Evolutionary conservation across 2,329 filamentous ascomycete genomes (phyloP).

Genomic region (Xylaria sp.): DNA sequence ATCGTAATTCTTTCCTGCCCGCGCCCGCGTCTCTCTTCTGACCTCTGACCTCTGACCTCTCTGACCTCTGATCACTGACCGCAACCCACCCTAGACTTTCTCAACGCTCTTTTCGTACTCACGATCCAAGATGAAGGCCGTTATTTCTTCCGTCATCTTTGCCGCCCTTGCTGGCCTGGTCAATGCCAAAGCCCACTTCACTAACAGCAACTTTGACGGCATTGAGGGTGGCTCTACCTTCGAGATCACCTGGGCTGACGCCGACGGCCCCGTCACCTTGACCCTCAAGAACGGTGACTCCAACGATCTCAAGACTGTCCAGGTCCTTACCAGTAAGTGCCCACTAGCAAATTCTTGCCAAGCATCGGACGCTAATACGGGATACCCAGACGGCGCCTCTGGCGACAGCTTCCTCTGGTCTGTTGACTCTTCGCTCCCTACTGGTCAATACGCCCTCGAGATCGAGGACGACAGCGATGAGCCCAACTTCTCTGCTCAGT

Average conservation of each 20-base stretch:
- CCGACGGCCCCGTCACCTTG: conserved; percentile 39
- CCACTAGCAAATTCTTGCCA: neutral
- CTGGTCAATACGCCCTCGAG: conserved; percentile 42
- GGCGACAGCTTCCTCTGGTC: conserved; percentile 37
- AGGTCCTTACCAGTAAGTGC: conserved; percentile 35
- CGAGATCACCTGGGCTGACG: conserved; percentile 40
- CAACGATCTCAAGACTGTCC: conserved; percentile 34
- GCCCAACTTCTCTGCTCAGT: conserved; percentile 42
- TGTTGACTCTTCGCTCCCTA: conserved; percentile 33
- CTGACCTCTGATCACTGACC: conserved; percentile 1
- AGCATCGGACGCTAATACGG: conserved; percentile 7
- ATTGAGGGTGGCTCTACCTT: conserved; percentile 39
- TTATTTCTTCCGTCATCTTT: conserved; percentile 27
- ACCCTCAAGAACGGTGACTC: conserved; percentile 37
- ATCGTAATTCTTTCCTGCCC: neutral
- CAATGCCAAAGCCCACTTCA: conserved; percentile 31
- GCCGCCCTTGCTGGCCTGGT: conserved; percentile 32
- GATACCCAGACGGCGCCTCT: conserved; percentile 31
- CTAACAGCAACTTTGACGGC: conserved; percentile 33
- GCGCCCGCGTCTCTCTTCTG: neutral
- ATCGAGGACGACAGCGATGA: conserved; percentile 37
- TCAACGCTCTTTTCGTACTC: conserved; percentile 12
- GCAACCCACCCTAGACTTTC: conserved; percentile 7
- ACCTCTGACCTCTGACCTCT: too few species aligned
- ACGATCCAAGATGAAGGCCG: conserved; percentile 33